Conservation (phyloP, 768 basidiomycete species). For the Sistotremastrum niveocremeum region DNA sequence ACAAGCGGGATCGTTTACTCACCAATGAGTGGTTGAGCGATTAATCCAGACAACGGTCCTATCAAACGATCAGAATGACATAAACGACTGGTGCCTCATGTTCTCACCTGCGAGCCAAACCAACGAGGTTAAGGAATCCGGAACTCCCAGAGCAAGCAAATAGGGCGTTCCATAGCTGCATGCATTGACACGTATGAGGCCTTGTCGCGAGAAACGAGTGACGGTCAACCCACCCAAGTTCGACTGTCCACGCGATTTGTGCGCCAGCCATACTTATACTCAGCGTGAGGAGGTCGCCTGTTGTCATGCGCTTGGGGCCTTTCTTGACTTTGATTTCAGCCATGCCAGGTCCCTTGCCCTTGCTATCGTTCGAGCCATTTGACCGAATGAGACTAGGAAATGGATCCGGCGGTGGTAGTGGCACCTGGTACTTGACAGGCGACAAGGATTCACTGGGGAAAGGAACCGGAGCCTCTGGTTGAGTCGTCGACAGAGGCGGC, state of each 20-base stretch:
- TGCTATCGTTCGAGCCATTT: no score
- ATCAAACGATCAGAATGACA: conserved; percentile 3
- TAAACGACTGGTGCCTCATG: background rate
- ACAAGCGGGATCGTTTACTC: conserved; percentile 9
- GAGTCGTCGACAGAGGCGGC: no score
- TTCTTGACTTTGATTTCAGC: background rate
- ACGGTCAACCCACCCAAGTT: conserved; percentile 56
- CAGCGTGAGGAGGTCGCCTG: conserved; percentile 69
- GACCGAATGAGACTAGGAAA: no score
- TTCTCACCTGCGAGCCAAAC: conserved; percentile 70
- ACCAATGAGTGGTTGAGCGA: conserved; percentile 98
- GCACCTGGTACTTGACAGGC: no score
- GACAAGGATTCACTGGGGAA: no score
- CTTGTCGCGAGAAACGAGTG: background rate
- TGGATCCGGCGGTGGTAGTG: no score
- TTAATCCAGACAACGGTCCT: conserved; percentile 81
- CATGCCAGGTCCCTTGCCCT: conserved; percentile 10
- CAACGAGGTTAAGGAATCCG: conserved; percentile 81
- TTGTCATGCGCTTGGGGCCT: conserved; percentile 18
- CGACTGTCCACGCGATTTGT: conserved; percentile 92
- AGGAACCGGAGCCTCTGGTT: no score
- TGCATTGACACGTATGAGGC: conserved; percentile 4
- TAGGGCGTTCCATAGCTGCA: conserved; percentile 91
- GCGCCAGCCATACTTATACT: conserved; percentile 91
- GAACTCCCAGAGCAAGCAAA: conserved; percentile 63